Evolutionary conservation across 306 rosid genomes (phyloP), one percentile per base, ranked within the genome.

Genomic region (Vigna mungo): DNA sequence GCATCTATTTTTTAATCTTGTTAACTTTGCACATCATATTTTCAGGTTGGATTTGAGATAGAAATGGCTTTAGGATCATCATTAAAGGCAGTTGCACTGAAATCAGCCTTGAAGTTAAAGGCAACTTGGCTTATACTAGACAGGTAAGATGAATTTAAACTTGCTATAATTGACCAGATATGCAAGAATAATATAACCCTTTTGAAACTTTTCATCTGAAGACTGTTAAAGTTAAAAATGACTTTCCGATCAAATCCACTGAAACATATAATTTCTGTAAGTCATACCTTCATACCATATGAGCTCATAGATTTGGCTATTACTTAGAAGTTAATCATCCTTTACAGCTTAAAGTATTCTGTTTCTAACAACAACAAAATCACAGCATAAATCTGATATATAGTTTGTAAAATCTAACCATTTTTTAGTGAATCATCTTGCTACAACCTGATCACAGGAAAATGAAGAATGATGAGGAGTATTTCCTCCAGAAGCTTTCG

Each of bases 101-200:
- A 86, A 46, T 80, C 76, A 73, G 90, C 88, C 51, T 47, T 2
- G 78, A 81, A 60, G 32, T 72, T 82, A 32, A 71, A 85, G 23
- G 90, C 97, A 64, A 91, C 93, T 30, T 91, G 96, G 97, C 75
- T 91, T 52, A 84, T 93, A 70, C 91, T 93, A 49, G 97, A 91
- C 73, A 93, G 93, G 98, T 93, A 15, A 83, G 88, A 51, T 68
- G 25, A 80, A 44, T 68, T 25, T 64, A 60, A 72, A 49, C 10
- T 23, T n/a, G 48, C 48, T 27, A 60, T 81, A 13, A 11, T 14
- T 75, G 56, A 12, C 39, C 21, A 17, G 32, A 8, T 59, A 68
- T 56, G 60, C 76, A 78, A 68, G 17, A 55, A 55, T 30, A 37
- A 68, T 44, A 58, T 67, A 64, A 52, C 39, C 53, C 65, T 54